phyloP scores from a whole-genome alignment of 2,329 filamentous ascomycete genomes.

The Diaporthe helianthi region DNA sequence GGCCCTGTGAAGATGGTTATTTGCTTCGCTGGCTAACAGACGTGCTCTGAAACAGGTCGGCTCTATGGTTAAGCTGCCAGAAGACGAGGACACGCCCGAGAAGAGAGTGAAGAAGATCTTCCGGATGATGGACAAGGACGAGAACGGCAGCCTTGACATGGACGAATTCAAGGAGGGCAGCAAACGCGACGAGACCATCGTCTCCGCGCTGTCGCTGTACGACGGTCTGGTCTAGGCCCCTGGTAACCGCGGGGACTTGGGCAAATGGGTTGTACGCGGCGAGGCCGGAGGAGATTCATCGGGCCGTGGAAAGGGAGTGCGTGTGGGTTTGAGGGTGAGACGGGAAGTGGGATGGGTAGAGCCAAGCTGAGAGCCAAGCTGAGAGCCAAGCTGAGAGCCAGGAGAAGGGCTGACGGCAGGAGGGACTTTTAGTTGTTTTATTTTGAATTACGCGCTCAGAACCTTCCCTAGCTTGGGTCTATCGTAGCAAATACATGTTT shows the following conservation, averaged over 20 bases:
- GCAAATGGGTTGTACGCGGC: neutral
- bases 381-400: neutral
- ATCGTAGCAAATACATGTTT: conserved; percentile 30
- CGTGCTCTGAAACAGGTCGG: conserved; percentile 70
- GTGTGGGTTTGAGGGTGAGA: too few relatives aligned
- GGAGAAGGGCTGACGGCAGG: neutral
- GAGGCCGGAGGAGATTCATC: too few relatives aligned
- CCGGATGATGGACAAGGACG: conserved; percentile 99
- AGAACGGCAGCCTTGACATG: conserved; percentile 96
- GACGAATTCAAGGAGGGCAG: conserved; percentile 99
- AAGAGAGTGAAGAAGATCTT: conserved; percentile 99
- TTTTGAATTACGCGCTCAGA: conserved; percentile 19
- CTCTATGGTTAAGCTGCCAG: conserved; percentile 98
- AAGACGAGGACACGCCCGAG: conserved; percentile 98
- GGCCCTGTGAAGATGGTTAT: neutral
- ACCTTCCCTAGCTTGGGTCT: conserved; percentile 28
- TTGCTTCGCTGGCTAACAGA: neutral
- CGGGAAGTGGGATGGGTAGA: neutral
- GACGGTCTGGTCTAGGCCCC: conserved; percentile 81
- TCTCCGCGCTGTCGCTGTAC: conserved; percentile 94
- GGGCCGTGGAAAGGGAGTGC: neutral
- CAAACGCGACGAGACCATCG: conserved; percentile 98
- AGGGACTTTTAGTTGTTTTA: conserved; percentile 7
- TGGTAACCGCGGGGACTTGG: too few relatives aligned
- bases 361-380: neutral